Evolutionary conservation across 306 rosid species (phyloP), one percentile per base, ranked within the genome.

Genomic region (Phaseolus lunatus): DNA sequence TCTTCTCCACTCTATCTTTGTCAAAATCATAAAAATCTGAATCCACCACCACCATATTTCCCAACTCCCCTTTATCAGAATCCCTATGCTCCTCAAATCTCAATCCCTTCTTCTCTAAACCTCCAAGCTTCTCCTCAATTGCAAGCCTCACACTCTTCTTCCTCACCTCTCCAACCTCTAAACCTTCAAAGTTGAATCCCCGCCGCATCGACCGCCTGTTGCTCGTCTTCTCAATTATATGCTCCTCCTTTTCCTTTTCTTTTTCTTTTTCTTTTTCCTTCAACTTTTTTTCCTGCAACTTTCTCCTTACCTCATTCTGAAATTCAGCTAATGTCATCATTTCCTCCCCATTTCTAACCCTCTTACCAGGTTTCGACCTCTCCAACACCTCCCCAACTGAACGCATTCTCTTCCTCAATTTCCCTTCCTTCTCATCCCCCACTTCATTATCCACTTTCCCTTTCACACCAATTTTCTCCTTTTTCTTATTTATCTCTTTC

Each of bases 251-350:
- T 41, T 83, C 66, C 67, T 26, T 59, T 78, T n/a, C n/a, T n/a
- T n/a, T n/a, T n/a, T n/a, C n/a, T n/a, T 87, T 80, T 76, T 84
- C 63, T 65, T 83, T 86, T 79, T 84, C 84, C 67, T 83, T 82
- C 82, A 61, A 43, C 86, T 84, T 87, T 77, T 73, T 74, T 80
- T 82, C 62, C 69, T 63, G 84, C 0, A 39, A 82, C 77, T 85
- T 94, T 62, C 26, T 77, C 88, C 81, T 90, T 71, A 85, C 79
- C 72, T 84, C 83, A 54, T 69, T 69, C 78, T 88, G 93, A 79
- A 94, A 80, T 71, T 94, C 94, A 8, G 97, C 97, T 79, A 95
- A 85, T 61, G 97, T 95, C 96, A 94, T 90, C 68, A 64, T 85
- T 39, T 90, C 96, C 58, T 90, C 98, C 57, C 73, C 83, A 2